A percentile compares a stretch with the other conserved stretches of the same genome.
Evolutionary conservation across 176 grass and related monocot genomes (phyloP).

Genomic region (Eragrostis curvula): DNA sequence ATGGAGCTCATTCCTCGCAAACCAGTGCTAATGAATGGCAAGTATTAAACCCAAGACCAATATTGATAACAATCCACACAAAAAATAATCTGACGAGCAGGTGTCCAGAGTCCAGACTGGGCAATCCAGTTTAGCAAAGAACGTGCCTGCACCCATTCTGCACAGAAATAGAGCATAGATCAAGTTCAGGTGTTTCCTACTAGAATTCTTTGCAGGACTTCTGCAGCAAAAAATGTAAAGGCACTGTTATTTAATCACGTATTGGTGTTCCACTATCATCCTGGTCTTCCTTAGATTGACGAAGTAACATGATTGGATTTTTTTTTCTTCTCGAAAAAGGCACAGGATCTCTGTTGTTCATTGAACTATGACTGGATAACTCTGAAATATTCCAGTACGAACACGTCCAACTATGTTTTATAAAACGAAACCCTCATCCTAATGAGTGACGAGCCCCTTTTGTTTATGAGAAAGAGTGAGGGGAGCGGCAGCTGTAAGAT

Average conservation of each 20-base stretch:
- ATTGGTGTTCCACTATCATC: neutral
- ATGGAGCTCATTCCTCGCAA: neutral
- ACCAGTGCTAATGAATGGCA: neutral
- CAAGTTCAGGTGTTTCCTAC: neutral
- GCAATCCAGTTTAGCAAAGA: neutral
- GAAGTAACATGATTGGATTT: neutral
- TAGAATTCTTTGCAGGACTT: too few species aligned
- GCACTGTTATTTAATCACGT: neutral
- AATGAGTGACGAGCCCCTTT: slow-evolving; percentile 2
- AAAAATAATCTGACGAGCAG: neutral
- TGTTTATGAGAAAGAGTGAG: neutral
- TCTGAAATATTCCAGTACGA: slow-evolving; percentile 5
- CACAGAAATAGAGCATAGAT: neutral
- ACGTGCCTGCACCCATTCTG: neutral
- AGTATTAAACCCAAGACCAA: neutral
- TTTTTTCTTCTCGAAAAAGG: neutral
- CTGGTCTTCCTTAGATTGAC: neutral
- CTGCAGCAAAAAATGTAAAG: neutral
- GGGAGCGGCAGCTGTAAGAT: slow-evolving; percentile 31
- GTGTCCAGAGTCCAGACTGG: neutral
- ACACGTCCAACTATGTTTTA: neutral
- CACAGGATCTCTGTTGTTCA: neutral
- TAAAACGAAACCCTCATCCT: neutral
- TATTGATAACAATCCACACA: neutral
- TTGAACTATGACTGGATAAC: neutral